Percentiles rank a stretch among this genome's conserved stretches.
phyloP scores from a whole-genome alignment of 1,139 yeast species.

The Geotrichum cucujoidarum region DNA sequence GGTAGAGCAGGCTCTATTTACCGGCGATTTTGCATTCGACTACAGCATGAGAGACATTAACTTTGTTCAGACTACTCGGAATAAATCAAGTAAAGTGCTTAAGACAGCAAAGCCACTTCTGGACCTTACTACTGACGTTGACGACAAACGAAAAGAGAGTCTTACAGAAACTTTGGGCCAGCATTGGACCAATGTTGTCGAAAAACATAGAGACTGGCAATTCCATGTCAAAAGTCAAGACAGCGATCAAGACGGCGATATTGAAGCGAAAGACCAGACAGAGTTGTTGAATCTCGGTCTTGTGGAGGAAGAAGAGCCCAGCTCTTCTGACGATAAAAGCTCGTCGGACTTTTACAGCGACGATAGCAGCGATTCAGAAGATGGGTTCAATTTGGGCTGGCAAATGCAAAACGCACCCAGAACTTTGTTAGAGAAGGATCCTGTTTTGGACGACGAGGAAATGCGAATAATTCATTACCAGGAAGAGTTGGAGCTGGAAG shows the following conservation, averaged over 20 bases:
- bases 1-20: conserved; percentile 1
- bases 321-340: too few species aligned
- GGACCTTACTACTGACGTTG: too few species aligned
- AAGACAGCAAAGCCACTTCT: too few species aligned
- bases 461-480: neutral
- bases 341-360: neutral
- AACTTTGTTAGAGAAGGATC: neutral
- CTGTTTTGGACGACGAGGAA: neutral
- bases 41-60: neutral
- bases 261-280: neutral
- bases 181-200: neutral
- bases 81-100: too few species aligned
- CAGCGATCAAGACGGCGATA: neutral
- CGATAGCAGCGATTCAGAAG: neutral
- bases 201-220: neutral
- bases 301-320: neutral
- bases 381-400: conserved; percentile 1
- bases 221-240: neutral
- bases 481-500: conserved; percentile 12
- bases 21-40: neutral
- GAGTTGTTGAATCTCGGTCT: neutral
- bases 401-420: neutral
- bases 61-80: too few species aligned
- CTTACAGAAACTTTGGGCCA: too few species aligned
- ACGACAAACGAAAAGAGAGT: too few species aligned